These are phyloP conservation scores for Capillidium heterosporum DNA, from an alignment of 371 early-diverging fungal genomes.

Conservation along the genomic window DNA sequence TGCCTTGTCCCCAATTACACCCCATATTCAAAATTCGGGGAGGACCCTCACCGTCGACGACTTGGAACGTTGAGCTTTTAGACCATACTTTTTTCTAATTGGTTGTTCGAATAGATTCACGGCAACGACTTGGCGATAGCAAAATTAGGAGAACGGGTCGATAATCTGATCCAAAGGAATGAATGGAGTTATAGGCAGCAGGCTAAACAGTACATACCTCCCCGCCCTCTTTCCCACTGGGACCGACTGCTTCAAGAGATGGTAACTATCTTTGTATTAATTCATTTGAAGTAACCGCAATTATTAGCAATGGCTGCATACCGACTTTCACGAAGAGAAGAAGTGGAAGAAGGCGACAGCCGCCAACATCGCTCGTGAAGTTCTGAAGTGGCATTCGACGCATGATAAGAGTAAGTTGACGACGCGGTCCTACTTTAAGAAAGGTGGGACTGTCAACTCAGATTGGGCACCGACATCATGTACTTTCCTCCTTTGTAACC, in stretches of 20 bases:
- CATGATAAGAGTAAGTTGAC: not conserved
- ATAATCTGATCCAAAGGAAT: not conserved
- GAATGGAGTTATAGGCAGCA: not conserved
- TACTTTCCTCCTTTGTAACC: not conserved
- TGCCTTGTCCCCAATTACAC: not conserved
- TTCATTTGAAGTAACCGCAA: not conserved
- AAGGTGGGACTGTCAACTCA: not conserved
- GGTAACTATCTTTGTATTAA: not conserved
- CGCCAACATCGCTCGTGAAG: not conserved
- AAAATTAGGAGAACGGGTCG: slow-evolving; percentile 4
- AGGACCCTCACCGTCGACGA: not conserved
- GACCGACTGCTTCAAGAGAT: not conserved
- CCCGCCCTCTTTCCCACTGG: not conserved
- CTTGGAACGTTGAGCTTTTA: not conserved
- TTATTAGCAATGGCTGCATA: not conserved
- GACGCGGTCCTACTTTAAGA: not conserved
- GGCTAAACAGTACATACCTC: not conserved
- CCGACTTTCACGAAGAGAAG: slow-evolving; percentile 1
- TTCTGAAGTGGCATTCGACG: not conserved
- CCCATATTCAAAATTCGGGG: not conserved
- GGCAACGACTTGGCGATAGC: not conserved
- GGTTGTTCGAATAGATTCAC: not conserved
- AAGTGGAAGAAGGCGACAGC: not conserved
- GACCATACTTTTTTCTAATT: not conserved
- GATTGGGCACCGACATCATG: not conserved